phyloP scores from a whole-genome alignment of 2,329 filamentous ascomycete species.

The Ophiostoma fasciatum region DNA sequence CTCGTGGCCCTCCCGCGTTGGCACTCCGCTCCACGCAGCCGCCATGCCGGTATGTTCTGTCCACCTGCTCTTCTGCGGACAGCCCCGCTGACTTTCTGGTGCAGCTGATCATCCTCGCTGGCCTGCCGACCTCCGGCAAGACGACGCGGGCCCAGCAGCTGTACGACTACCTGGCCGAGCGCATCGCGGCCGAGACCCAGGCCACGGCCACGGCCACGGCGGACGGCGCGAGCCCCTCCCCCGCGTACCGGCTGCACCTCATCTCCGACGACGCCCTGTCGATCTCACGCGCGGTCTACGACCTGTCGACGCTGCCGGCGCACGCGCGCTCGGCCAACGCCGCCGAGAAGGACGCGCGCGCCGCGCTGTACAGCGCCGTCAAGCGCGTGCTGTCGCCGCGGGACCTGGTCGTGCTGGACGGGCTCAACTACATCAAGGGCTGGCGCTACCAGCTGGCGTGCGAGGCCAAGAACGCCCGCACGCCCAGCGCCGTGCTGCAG shows the following conservation, averaged over 20 bases:
- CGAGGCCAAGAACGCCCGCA: slow-evolving; percentile 67
- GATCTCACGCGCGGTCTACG: slow-evolving; percentile 57
- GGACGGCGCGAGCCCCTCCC: not conserved
- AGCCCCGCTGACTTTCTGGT: too few species aligned
- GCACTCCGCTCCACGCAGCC: too few species aligned
- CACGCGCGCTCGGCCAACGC: slow-evolving; percentile 57
- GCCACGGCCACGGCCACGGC: slow-evolving; percentile 1
- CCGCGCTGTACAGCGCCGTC: slow-evolving; percentile 60
- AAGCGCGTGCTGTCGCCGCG: slow-evolving; percentile 58
- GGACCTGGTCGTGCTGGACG: slow-evolving; percentile 67
- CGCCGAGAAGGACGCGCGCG: slow-evolving; percentile 69
- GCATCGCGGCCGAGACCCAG: slow-evolving; percentile 27
- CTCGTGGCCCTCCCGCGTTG: too few species aligned
- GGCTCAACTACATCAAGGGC: slow-evolving; percentile 78
- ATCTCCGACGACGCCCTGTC: slow-evolving; percentile 60
- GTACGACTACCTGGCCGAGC: slow-evolving; percentile 44
- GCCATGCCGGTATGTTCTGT: too few species aligned
- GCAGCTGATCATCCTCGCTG: slow-evolving; percentile 52
- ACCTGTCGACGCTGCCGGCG: slow-evolving; percentile 38
- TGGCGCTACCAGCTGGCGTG: slow-evolving; percentile 79
- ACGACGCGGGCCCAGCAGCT: slow-evolving; percentile 53
- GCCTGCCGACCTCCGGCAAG: slow-evolving; percentile 55
- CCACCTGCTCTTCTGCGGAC: too few species aligned
- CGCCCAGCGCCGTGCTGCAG: slow-evolving; percentile 60
- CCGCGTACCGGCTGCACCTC: slow-evolving; percentile 51